These are phyloP conservation scores for Epichloe typhina DNA, from an alignment of 2,329 filamentous ascomycete genomes.

Conservation along the genomic window DNA sequence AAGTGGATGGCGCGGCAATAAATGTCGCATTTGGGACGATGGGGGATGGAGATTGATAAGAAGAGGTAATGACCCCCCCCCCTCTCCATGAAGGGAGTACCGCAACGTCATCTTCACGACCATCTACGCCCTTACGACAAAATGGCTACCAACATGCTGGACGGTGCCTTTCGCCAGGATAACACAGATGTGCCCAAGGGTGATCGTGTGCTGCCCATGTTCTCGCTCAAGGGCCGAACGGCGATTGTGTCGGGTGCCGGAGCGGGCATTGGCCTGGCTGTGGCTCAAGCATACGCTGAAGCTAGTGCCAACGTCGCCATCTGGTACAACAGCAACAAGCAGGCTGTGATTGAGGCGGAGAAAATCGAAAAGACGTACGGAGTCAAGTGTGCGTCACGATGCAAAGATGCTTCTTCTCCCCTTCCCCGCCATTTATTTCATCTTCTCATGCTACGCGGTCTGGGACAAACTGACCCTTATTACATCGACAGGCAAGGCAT, in stretches of 20 bases:
- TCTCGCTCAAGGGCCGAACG: constrained; percentile 57
- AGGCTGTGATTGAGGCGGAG: constrained; percentile 46
- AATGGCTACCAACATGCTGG: constrained; percentile 28
- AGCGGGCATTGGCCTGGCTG: constrained; percentile 51
- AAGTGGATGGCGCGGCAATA: background rate
- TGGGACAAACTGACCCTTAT: background rate
- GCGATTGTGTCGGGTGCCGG: constrained; percentile 57
- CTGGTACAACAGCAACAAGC: constrained; percentile 59
- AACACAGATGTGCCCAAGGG: constrained; percentile 35
- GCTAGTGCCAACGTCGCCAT: constrained; percentile 60
- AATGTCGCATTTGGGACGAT: background rate
- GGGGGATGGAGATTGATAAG: background rate
- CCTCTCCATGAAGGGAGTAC: background rate
- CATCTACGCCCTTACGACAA: background rate
- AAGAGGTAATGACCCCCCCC: background rate
- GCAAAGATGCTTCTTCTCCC: background rate
- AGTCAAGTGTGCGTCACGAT: constrained; percentile 44
- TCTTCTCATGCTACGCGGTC: background rate
- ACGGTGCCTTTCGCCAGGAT: constrained; percentile 42
- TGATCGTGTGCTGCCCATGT: constrained; percentile 47
- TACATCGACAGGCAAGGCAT: constrained; percentile 18
- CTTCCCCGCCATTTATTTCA: background rate
- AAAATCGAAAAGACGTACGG: constrained; percentile 52
- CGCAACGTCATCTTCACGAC: background rate
- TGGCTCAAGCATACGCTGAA: constrained; percentile 53